Evolutionary conservation across 2,329 filamentous ascomycete genomes (phyloP).

Genomic region (Xenoacremonium recifei): DNA sequence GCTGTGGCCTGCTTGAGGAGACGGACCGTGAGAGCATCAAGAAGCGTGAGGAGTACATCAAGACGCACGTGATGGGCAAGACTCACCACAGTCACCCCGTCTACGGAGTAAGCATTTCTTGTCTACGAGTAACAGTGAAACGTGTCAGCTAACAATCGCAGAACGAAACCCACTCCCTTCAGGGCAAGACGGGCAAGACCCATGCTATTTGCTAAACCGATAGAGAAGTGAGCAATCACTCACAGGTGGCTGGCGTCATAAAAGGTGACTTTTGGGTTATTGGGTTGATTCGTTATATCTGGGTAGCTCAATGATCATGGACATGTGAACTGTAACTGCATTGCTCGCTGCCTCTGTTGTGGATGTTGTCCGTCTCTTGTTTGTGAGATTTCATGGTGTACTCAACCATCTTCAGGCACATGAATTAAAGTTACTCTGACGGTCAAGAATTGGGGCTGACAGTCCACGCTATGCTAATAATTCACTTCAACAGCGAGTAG

Average conservation of each 20-base stretch:
- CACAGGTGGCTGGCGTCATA: conserved; percentile 16
- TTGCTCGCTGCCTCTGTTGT: no score
- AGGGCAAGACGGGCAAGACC: conserved; percentile 88
- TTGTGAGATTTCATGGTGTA: no score
- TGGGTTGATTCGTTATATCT: no score
- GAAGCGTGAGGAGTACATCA: conserved; percentile 66
- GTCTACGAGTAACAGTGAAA: background rate
- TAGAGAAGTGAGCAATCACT: conserved; percentile 11
- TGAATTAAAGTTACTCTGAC: no score
- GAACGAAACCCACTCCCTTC: conserved; percentile 81
- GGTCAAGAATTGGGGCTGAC: no score
- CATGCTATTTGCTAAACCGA: conserved; percentile 74
- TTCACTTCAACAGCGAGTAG: no score
- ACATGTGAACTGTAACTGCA: no score
- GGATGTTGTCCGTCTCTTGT: no score
- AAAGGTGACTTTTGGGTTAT: conserved; percentile 12
- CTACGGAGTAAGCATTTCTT: conserved; percentile 44
- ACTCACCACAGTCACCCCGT: conserved; percentile 47
- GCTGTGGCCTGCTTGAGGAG: conserved; percentile 65
- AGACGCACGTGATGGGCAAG: conserved; percentile 54
- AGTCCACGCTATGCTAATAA: no score
- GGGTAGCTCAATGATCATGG: background rate
- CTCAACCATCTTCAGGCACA: no score
- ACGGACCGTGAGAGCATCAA: conserved; percentile 73
- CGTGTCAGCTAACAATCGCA: conserved; percentile 29